Base-by-base conservation (phyloP, 2,329 filamentous ascomycete species). In the Massarina eburnea region DNA sequence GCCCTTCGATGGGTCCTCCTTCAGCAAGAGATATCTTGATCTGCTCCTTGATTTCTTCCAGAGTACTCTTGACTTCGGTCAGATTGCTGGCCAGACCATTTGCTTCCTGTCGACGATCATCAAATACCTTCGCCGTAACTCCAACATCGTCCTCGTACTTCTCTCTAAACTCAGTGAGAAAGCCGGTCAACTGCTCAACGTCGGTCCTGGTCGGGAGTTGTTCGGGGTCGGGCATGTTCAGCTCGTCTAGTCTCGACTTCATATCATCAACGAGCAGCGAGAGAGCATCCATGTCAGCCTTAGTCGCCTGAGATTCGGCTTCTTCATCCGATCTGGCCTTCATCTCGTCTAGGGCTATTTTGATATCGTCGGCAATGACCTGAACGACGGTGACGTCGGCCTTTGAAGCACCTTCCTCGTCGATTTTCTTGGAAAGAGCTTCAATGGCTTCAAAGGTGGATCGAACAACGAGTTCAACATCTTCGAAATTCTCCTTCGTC, bases 251-350 rank as follows among this genome's bases (percentile, higher is more conserved):
- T 21, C 86, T 82, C 4, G 80, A 77, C 72, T 95, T 96, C 69
- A 95, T 85, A 52, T 96, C 91, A n/a, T 88, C 81, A 24, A 91
- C 88, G 33, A 92, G 80, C 1, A 89, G 80, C 53, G 90, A 88
- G 7, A 97, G 81, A 1, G 88, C 68, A 52, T 94, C 88, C 3
- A 96, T 76, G 57, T 96, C 89, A 0, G 84, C 82, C 73, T 95
- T 96, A 39, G 84, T 87, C 19, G 92, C 80, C 57, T 81, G 84
- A 29, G 84, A 80, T 2, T 76, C 73, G n/a, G 76, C 74, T 8
- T 73, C 71, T 44, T 75, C 71, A 47, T 76, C 61, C 58, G 74
- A 61, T 86, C 79, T 64, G 1, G 60, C 64, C 52, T 73, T 77
- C 53, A 78, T 66, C 49, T 95, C 91, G 42, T 95, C 89, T 17